Percentiles rank a stretch among this genome's conserved stretches.
Conservation (phyloP, 345 rosid genomes). For the Bruguiera gymnorhiza region DNA sequence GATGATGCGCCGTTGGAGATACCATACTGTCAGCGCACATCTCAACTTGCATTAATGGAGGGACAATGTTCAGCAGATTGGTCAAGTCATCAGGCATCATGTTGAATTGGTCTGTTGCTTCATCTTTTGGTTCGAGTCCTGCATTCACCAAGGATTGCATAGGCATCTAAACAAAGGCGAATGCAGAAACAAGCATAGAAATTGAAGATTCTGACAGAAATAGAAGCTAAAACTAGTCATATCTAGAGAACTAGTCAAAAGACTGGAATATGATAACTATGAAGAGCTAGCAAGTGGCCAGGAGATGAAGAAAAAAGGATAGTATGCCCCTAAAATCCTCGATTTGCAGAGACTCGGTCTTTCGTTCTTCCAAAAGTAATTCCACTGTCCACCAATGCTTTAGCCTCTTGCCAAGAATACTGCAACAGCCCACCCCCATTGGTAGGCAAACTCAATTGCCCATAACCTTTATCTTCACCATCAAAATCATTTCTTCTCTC, state of each 20-base stretch:
- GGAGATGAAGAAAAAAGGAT: slow-evolving; percentile 23
- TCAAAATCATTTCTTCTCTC: slow-evolving; percentile 14
- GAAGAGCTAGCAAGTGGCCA: slow-evolving; percentile 23
- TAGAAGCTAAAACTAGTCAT: no score
- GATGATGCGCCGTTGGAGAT: slow-evolving; percentile 58
- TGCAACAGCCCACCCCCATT: slow-evolving; percentile 45
- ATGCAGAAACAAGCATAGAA: not conserved
- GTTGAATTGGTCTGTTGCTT: slow-evolving; percentile 14
- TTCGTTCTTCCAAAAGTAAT: slow-evolving; percentile 16
- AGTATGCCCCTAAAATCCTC: slow-evolving; percentile 13
- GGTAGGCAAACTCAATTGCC: slow-evolving; percentile 13
- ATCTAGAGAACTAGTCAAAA: no score
- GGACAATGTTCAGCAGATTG: slow-evolving; percentile 29
- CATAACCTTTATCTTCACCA: slow-evolving; percentile 3
- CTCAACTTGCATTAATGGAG: slow-evolving; percentile 29
- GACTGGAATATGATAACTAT: no score
- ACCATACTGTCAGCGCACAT: slow-evolving; percentile 47
- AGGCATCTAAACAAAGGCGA: not conserved
- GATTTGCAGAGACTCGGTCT: slow-evolving; percentile 9
- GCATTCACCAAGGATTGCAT: no score
- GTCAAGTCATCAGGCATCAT: slow-evolving; percentile 51
- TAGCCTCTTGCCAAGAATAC: slow-evolving; percentile 53
- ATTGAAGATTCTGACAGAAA: not conserved
- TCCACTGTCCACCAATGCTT: slow-evolving; percentile 28
- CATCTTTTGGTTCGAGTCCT: slow-evolving; percentile 25